phyloP scores from a whole-genome alignment of 257 asterid genomes.

The Orobanche coerulescens region DNA sequence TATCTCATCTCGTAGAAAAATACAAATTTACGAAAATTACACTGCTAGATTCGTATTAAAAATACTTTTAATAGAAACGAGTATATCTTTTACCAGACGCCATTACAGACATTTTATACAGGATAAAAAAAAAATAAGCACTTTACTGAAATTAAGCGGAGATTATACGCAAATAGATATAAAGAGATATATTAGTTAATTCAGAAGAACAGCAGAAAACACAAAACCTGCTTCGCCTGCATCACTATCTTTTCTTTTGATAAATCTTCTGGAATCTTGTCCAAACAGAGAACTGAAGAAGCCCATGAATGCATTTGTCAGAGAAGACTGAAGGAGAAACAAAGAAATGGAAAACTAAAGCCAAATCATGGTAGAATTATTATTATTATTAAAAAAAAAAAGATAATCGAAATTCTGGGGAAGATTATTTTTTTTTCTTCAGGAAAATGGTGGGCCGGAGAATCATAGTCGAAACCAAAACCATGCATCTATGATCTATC shows the following conservation, averaged over 20 bases:
- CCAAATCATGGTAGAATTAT: constrained; percentile 9
- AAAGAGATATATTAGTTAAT: constrained; percentile 5
- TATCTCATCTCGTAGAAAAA: no score
- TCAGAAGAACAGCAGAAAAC: not conserved
- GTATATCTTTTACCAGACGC: no score
- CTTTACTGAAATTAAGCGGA: no score
- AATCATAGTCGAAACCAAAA: constrained; percentile 9
- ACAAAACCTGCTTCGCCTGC: constrained; percentile 74
- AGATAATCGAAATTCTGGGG: not conserved
- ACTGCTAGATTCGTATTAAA: no score
- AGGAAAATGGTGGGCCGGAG: not conserved
- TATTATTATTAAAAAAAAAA: not conserved
- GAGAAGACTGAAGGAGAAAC: not conserved
- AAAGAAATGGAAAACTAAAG: not conserved
- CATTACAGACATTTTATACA: no score
- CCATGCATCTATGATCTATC: constrained; percentile 15
- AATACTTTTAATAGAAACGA: no score
- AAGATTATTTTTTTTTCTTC: not conserved
- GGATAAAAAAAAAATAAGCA: not conserved
- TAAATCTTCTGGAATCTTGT: constrained; percentile 40
- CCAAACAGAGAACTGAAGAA: constrained; percentile 40
- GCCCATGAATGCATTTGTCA: constrained; percentile 51
- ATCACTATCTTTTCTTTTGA: constrained; percentile 83
- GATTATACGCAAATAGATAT: no score
- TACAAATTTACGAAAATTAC: no score